A percentile compares a stretch with the other conserved stretches of the same genome.
Conservation (phyloP, 805 yeast genomes). For the Huiozyma naganishii region DNA sequence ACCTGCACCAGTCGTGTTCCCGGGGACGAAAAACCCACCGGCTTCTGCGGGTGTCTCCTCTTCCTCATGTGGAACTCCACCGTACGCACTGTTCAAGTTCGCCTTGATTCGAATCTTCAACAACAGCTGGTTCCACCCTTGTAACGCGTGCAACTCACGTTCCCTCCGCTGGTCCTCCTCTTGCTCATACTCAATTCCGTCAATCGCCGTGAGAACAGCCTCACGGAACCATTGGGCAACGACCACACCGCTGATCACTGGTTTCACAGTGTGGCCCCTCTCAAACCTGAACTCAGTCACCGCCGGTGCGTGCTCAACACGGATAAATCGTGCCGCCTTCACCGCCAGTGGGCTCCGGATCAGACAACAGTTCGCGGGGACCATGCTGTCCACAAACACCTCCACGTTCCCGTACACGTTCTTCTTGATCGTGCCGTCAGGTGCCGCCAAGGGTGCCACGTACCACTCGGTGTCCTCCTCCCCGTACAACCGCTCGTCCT, state of each 20-base stretch:
- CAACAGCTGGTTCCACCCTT: slow-evolving; percentile 25
- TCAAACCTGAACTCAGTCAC: slow-evolving; percentile 78
- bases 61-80: slow-evolving; percentile 19
- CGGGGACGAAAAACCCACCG: slow-evolving; percentile 8
- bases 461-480: slow-evolving; percentile 67
- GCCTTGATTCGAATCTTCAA: slow-evolving; percentile 26
- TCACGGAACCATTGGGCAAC: slow-evolving; percentile 45
- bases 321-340: slow-evolving; percentile 60
- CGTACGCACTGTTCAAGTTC: slow-evolving; percentile 38
- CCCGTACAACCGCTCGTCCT: slow-evolving; percentile 63
- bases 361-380: slow-evolving; percentile 69
- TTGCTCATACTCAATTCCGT: slow-evolving; percentile 17
- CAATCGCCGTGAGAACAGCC: slow-evolving; percentile 24
- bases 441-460: slow-evolving; percentile 50
- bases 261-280: slow-evolving; percentile 39
- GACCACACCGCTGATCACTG: slow-evolving; percentile 65
- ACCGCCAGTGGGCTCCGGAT: slow-evolving; percentile 44
- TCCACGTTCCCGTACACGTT: slow-evolving; percentile 82
- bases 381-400: slow-evolving; percentile 64
- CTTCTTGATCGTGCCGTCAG: slow-evolving; percentile 53
- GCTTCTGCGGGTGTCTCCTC: slow-evolving; percentile 4
- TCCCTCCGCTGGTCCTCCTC: slow-evolving; percentile 32
- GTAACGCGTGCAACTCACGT: slow-evolving; percentile 39
- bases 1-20: neutral
- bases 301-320: slow-evolving; percentile 77